Base-by-base conservation (phyloP, 352 stramenopile genomes). In the Globisporangium ultimum region DNA sequence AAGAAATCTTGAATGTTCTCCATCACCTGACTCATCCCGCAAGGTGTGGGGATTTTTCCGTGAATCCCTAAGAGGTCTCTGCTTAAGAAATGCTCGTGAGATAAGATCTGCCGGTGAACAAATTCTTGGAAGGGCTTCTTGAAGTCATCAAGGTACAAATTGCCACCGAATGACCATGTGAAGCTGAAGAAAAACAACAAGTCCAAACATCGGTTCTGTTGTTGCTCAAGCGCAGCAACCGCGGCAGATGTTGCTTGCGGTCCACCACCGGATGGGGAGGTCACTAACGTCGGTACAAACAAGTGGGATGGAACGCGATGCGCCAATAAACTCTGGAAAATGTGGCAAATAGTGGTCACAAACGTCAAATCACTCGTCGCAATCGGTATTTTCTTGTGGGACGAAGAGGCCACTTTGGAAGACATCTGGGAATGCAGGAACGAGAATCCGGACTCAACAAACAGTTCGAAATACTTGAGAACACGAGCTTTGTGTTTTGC, bases 151-250 rank as follows among this genome's bases (percentile, higher is more conserved):
- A 80, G 53, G 28, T 76, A 48, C 13, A 90, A 22, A 43, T 89
- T 89, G 2, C 78, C 81, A 32, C 83, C 83, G 32, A 92, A 89
- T 4, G 80, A 68, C 83, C 83, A 92, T 6, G 79, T 58, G 56
- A 88, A 88, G 52, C 76, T 86, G 61, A 86, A 89, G 32, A 92
- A 42, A 53, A 92, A 89, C 2, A 82, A 60, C 17, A 89, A 52
- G 40, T 92, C 83, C 24, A 91, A 53, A 40, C 70, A 87, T 15
- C 83, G 68, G 28, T 74, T 61, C 24, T 81, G 76, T 24, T 87
- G 67, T 9, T 71, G 61, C 57, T 89, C 80, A 8, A 77, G 46
- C 4, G 60, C 54, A 11, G 69, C 67, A 4, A 63, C 59, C 10
- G 66, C 51, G 2, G 69, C 58, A 15, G 65, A 52, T 20, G 49